Percentiles rank a stretch among this genome's conserved stretches.
Conservation (phyloP, 2,329 filamentous ascomycete species). For the Arthrobotrys pseudoclavata region DNA sequence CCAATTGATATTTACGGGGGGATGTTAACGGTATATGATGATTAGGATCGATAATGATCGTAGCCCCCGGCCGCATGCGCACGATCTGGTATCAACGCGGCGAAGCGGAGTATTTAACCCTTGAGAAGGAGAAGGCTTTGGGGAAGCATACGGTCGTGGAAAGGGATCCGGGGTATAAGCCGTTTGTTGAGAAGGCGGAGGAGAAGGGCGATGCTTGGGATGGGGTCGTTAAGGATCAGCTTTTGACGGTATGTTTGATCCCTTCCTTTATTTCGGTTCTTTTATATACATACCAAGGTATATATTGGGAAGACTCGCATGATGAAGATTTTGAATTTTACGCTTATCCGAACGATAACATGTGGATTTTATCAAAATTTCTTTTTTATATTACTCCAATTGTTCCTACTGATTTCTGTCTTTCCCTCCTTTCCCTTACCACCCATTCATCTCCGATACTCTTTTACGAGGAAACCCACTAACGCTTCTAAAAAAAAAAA, state of each 20-base stretch:
- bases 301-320: conserved; percentile 3
- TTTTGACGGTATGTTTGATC: conserved; percentile 40
- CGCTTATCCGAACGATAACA: conserved; percentile 37
- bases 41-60: conserved; percentile 70
- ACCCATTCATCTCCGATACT: not conserved
- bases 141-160: conserved; percentile 53
- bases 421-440: conserved; percentile 22
- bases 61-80: conserved; percentile 71
- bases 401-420: conserved; percentile 54
- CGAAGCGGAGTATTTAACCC: conserved; percentile 46
- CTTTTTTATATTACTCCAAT: conserved; percentile 58
- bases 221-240: conserved; percentile 1
- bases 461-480: not conserved
- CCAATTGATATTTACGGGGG: not conserved
- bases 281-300: not conserved
- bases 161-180: conserved; percentile 47
- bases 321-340: conserved; percentile 58
- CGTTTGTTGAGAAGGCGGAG: conserved; percentile 33
- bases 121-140: conserved; percentile 34
- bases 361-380: conserved; percentile 53
- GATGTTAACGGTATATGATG: not conserved
- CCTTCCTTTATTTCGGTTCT: not conserved
- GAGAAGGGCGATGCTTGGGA: not conserved
- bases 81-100: conserved; percentile 63
- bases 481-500: conserved; percentile 59